Evolutionary conservation across 2,329 filamentous ascomycete species (phyloP), one percentile per base, ranked within the genome.

Genomic region (Incumbomyces delicatus): DNA sequence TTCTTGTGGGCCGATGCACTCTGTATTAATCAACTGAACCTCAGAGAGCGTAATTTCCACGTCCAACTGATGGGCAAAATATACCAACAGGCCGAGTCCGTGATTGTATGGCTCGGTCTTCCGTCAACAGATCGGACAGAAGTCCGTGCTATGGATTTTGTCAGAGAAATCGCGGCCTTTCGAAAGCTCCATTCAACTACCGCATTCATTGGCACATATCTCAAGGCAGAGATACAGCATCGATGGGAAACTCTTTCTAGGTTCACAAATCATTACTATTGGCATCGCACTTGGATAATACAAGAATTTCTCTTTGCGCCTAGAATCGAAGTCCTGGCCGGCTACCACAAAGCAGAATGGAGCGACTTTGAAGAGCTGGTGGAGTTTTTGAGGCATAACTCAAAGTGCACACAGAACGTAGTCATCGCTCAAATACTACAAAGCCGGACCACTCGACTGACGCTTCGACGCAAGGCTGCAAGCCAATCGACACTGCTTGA

Each of bases 71-170:
- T 57, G 54, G 48, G 44, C 20, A 46, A 42, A n/a, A 55, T 57
- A 47, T 57, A 57, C 33, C 49, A 55, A 5, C 45, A 47, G 13
- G 49, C 54, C 32, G 45, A 44, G 6, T 44, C 30, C 32, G 48
- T 50, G 3, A 50, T 57, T 29, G 54, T 57, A 8, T 57, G 54
- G 54, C 48, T 57, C 36, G 66, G 66, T 18, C 34, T 52, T 10
- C 44, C 44, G 6, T 50, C 45, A 11, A 47, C 51, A 18, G 54
- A 56, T 18, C 27, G 54, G 20, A 42, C 50, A 11, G 50, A 56
- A 47, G 49, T 53, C 7, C 41, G 52, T 12, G 52, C 40, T 6
- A 38, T 56, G 22, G 52, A 56, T 27, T 56, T 56, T 38, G 41
- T 56, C 22, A 18, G 27, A 14, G 54, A 56, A 38, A 40, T 36